Evolutionary conservation across 768 basidiomycete genomes (phyloP).

Genomic region (Melanogaster broomeanus): DNA sequence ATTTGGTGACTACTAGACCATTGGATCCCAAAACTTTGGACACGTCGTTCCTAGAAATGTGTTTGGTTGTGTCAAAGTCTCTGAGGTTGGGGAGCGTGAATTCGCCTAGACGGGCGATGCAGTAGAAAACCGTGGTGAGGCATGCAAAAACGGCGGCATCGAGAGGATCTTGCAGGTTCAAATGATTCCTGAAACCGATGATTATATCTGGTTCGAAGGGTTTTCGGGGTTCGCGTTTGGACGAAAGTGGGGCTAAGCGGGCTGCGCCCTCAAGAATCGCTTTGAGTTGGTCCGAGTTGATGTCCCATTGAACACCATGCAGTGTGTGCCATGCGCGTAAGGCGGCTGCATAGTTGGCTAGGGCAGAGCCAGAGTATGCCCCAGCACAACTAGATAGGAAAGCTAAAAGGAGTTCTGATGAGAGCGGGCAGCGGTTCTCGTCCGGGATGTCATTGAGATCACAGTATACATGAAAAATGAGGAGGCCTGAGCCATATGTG

Average conservation of each 20-base stretch:
- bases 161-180: neutral
- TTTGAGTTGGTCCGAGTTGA: neutral
- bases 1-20: too few relatives aligned
- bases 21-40: too few relatives aligned
- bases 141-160: neutral
- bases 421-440: neutral
- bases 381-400: neutral
- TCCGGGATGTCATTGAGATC: conserved; percentile 6
- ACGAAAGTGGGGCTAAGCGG: neutral
- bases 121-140: neutral
- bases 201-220: neutral
- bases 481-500: neutral
- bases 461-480: neutral
- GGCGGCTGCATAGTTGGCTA: neutral
- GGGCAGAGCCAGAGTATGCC: too few relatives aligned
- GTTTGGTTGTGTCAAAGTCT: too few relatives aligned
- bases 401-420: accelerated
- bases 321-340: neutral
- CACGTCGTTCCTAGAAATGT: too few relatives aligned
- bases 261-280: neutral
- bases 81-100: too few relatives aligned
- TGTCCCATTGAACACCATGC: neutral
- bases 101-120: too few relatives aligned
- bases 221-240: neutral
- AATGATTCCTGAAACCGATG: neutral